A percentile compares a stretch with the other conserved stretches of the same genome.
Conservation (phyloP, 2,329 filamentous ascomycete genomes). For the Trichoderma pleuroti region DNA sequence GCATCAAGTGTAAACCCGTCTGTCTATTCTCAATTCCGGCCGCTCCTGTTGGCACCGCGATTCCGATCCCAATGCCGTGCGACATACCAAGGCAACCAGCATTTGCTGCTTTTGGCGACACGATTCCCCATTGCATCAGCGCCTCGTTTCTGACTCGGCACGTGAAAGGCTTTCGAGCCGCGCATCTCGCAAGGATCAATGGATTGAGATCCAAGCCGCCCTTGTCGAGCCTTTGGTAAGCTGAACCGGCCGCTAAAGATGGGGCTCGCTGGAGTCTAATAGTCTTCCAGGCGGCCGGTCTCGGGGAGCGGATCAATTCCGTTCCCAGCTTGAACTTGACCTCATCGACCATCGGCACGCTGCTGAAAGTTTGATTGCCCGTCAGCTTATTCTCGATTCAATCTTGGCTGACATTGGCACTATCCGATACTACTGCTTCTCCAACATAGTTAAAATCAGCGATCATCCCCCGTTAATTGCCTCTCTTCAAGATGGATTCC, state of each 20-base stretch:
- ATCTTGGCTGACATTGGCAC: neutral
- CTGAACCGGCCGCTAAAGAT: constrained; percentile 4
- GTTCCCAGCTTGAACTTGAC: neutral
- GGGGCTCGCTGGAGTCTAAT: neutral
- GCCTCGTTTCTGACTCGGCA: neutral
- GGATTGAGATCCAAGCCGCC: neutral
- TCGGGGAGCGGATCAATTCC: neutral
- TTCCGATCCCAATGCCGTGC: neutral
- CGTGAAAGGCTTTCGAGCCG: neutral
- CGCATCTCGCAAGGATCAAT: neutral
- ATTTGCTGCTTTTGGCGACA: neutral
- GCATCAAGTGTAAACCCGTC: neutral
- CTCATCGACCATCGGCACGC: neutral
- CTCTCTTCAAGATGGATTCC: constrained; percentile 65
- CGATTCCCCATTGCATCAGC: neutral
- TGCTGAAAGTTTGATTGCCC: neutral
- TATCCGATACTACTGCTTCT: neutral
- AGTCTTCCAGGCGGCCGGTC: constrained; percentile 11
- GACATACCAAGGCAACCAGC: neutral
- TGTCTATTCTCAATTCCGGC: neutral
- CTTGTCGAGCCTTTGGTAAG: neutral
- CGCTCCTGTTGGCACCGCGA: neutral
- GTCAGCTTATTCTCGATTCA: constrained; percentile 1
- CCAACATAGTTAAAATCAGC: neutral
- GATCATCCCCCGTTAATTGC: neutral